A percentile compares a stretch with the other conserved stretches of the same genome.
Conservation (phyloP, 1,284 basidiomycete genomes). For the Tilletia walkeri region DNA sequence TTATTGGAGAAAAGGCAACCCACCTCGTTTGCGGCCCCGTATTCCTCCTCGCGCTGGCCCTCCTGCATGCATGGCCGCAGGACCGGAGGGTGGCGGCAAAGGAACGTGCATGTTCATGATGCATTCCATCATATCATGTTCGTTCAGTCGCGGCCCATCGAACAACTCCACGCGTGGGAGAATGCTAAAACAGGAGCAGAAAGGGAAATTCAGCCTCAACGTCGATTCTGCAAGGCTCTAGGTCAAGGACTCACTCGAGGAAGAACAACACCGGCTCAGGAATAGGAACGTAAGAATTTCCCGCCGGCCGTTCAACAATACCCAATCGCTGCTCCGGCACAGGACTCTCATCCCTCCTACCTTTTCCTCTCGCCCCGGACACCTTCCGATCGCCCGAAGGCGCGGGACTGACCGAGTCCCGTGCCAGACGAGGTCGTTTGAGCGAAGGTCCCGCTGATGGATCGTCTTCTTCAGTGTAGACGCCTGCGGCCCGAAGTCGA, state of each 20-base stretch:
- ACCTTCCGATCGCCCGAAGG: constrained; percentile 24
- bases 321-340: constrained; percentile 20
- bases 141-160: constrained; percentile 38
- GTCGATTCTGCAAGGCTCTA: neutral
- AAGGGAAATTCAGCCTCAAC: constrained; percentile 1
- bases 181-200: constrained; percentile 18
- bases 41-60: neutral
- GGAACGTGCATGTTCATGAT: constrained; percentile 36
- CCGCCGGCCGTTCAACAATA: constrained; percentile 4
- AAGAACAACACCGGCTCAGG: constrained; percentile 39
- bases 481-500: constrained; percentile 22
- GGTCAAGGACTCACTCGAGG: constrained; percentile 25
- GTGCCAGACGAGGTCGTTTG: constrained; percentile 58
- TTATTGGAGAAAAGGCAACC: neutral
- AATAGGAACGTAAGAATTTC: constrained; percentile 26
- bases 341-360: constrained; percentile 2
- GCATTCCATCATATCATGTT: constrained; percentile 43
- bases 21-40: constrained; percentile 8
- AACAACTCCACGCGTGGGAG: constrained; percentile 35
- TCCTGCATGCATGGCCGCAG: neutral
- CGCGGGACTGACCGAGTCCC: constrained; percentile 57
- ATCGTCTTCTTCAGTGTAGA: constrained; percentile 23
- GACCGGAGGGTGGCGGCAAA: constrained; percentile 2
- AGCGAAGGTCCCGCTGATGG: constrained; percentile 21
- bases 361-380: constrained; percentile 20